phyloP scores from a whole-genome alignment of 83 land plant genomes.

The Picea engelmannii region DNA sequence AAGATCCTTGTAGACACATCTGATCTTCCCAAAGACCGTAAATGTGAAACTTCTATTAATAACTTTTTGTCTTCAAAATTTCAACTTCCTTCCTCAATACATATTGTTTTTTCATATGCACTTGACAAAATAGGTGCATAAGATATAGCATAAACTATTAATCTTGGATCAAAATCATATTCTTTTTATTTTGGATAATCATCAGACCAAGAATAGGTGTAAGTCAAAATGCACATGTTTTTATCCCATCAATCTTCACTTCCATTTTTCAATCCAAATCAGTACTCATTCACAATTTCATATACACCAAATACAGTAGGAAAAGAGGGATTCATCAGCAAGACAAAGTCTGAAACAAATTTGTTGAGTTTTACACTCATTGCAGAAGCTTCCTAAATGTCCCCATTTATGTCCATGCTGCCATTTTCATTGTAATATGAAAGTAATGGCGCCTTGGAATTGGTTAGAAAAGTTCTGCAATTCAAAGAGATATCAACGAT shows the following conservation, averaged over 20 bases:
- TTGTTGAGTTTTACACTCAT: too few species aligned
- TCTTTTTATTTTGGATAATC: slow-evolving; percentile 93
- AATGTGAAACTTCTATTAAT: slow-evolving; percentile 76
- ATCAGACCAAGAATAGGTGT: slow-evolving; percentile 97
- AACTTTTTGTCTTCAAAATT: slow-evolving; percentile 69
- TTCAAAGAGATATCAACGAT: not conserved
- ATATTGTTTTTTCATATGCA: slow-evolving; percentile 55
- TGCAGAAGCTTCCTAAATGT: too few species aligned
- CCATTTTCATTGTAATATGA: too few species aligned
- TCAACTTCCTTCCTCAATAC: slow-evolving; percentile 72
- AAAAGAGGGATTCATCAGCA: too few species aligned
- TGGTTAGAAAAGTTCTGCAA: slow-evolving; percentile 37
- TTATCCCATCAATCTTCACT: slow-evolving; percentile 94
- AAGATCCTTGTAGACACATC: too few species aligned
- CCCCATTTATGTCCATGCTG: too few species aligned
- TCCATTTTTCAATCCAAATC: slow-evolving; percentile 87
- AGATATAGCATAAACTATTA: slow-evolving; percentile 97
- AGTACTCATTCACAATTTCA: slow-evolving; percentile 96
- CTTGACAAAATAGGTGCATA: slow-evolving; percentile 74
- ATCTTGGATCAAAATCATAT: slow-evolving; percentile 85
- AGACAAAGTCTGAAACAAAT: too few species aligned
- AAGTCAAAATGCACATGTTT: slow-evolving; percentile 89
- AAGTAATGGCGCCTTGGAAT: slow-evolving; percentile 14
- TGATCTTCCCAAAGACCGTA: too few species aligned
- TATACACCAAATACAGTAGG: slow-evolving; percentile 32